Evolutionary conservation across 805 yeast genomes (phyloP), one percentile per base, ranked within the genome.

Genomic region (Saccharomycopsis sp.): DNA sequence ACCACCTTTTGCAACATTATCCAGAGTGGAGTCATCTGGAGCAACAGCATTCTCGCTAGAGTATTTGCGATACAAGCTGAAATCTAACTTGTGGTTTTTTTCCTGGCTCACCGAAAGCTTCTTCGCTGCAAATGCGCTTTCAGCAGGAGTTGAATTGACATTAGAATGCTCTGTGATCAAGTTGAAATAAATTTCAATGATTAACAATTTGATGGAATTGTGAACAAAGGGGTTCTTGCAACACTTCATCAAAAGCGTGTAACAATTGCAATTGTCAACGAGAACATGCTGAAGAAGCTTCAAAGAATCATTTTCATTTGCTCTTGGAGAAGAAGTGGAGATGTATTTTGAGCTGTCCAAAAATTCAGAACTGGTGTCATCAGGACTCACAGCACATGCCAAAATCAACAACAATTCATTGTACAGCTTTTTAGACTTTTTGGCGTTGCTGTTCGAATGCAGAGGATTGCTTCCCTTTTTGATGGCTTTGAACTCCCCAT

Each of bases 201-300:
- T 42, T 7, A 31, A 23, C 8, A 20, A 6, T 19, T 42, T 42
- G 10, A 27, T 29, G 6, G 38, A 9, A 2, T 15, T 33, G 6
- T 25, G 23, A 6, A 32, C 34, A 38, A 42, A 42, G 13, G 46
- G 46, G 17, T 38, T 38, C 26, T 42, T 42, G 39, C 46, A 42
- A 16, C 39, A 34, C 29, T 42, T 42, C 39, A 42, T 33, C 15
- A 42, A 20, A 18, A 19, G 10, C n/a, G 26, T 26, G 19, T 42
- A 42, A 30, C 34, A 33, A 20, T 42, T 41, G n/a, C 21, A 34
- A 9, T 32, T 30, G 4, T 19, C 9, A 19, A 39, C 27, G 13
- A 34, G 17, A n/a, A n/a, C n/a, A n/a, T n/a, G n/a, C n/a, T n/a
- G 33, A 10, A 20, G 36, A 10, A 35, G 7, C 15, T n/a, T 18